Conservation (phyloP, 169 alveolate species). For the Plasmodium gallinaceum region DNA sequence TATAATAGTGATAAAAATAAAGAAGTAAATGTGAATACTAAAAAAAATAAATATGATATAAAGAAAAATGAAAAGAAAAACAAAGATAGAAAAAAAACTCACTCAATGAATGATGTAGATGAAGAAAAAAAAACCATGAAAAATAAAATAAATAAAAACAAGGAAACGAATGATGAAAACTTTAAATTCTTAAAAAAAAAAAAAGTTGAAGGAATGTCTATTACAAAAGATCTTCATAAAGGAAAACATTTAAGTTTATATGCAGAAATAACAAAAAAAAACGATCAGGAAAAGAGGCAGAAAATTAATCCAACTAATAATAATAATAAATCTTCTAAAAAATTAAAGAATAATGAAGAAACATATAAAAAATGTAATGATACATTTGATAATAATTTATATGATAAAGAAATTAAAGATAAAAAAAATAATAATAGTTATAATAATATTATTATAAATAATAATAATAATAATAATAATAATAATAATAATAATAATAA, state of each 20-base stretch:
- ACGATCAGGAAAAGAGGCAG: not conserved
- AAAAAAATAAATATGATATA: not conserved
- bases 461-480: slow-evolving; percentile 1
- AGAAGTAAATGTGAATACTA: too few relatives aligned
- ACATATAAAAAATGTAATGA: not conserved
- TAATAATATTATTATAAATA: not conserved
- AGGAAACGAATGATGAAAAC: not conserved
- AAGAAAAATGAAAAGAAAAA: not conserved
- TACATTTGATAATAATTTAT: not conserved
- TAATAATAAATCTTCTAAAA: not conserved
- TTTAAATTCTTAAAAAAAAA: slow-evolving; percentile 17
- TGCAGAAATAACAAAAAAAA: slow-evolving; percentile 22
- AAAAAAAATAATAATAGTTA: not conserved
- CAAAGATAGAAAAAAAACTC: not conserved
- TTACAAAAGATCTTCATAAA: slow-evolving; percentile 17
- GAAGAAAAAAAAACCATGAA: not conserved
- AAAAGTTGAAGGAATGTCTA: slow-evolving; percentile 40
- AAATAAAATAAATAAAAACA: not conserved
- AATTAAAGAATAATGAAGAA: not conserved
- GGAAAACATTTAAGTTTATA: slow-evolving; percentile 33
- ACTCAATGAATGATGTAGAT: not conserved
- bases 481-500: slow-evolving; percentile 1
- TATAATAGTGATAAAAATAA: too few relatives aligned
- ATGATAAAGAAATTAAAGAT: not conserved
- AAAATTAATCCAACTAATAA: not conserved